Percentiles rank a stretch among this genome's conserved stretches.
Conservation (phyloP, 2,329 filamentous ascomycete genomes). For the Sordariomycetes sp. region DNA sequence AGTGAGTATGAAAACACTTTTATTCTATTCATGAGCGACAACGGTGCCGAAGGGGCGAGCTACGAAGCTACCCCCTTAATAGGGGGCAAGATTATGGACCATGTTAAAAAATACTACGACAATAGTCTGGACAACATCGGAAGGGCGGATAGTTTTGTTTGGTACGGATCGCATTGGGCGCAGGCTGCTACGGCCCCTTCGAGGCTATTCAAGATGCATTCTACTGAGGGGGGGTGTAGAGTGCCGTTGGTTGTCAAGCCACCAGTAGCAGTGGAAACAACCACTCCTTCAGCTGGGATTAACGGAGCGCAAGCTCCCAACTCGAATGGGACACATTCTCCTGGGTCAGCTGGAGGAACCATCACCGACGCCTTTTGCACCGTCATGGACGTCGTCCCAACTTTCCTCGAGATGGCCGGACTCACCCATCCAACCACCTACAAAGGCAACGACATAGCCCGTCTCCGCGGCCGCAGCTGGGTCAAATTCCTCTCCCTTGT, state of each 20-base stretch:
- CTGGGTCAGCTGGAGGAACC: conserved; percentile 17
- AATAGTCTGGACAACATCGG: conserved; percentile 42
- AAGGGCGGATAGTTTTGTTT: conserved; percentile 46
- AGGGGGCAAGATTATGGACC: conserved; percentile 39
- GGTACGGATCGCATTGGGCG: conserved; percentile 51
- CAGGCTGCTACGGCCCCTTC: conserved; percentile 26
- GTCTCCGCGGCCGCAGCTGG: conserved; percentile 32
- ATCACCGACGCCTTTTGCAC: conserved; percentile 24
- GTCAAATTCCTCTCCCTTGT: conserved; percentile 3
- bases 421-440: conserved; percentile 26
- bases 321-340: conserved; percentile 18
- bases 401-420: conserved; percentile 34
- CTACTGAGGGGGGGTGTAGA: conserved; percentile 32
- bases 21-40: conserved; percentile 54
- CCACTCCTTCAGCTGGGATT: too few species aligned
- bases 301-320: too few species aligned
- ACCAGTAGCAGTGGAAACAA: too few species aligned
- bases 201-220: conserved; percentile 25
- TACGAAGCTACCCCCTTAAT: conserved; percentile 39
- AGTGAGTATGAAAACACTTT: conserved; percentile 56
- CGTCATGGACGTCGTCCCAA: conserved; percentile 40
- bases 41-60: conserved; percentile 50
- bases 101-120: conserved; percentile 47
- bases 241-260: conserved; percentile 39
- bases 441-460: conserved; percentile 34